Conservation (phyloP, 352 stramenopile genomes). For the Aphanomyces invadans region DNA sequence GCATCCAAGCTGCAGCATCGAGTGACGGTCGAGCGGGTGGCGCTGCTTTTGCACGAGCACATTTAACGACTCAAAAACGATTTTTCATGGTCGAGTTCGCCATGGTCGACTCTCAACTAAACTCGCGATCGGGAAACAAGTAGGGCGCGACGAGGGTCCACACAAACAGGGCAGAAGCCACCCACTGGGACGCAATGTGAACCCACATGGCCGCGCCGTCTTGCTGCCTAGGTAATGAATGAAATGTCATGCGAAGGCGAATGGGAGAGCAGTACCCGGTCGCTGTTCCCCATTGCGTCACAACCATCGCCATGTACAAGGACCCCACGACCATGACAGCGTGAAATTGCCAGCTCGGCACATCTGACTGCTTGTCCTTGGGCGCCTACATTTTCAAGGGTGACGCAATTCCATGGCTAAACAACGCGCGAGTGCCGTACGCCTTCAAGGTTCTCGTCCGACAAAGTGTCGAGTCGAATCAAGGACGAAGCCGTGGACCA, state of each 20-base stretch:
- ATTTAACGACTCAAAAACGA: too few relatives aligned
- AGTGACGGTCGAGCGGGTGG: constrained; percentile 46
- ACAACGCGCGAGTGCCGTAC: too few relatives aligned
- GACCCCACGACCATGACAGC: constrained; percentile 59
- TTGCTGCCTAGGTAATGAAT: background rate
- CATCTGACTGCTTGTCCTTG: constrained; percentile 21
- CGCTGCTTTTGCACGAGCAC: background rate
- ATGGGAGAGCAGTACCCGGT: constrained; percentile 34
- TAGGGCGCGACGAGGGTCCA: constrained; percentile 92
- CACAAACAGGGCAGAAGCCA: constrained; percentile 88
- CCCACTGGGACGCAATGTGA: constrained; percentile 90
- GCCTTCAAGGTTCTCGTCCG: too few relatives aligned
- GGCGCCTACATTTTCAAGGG: constrained; percentile 16
- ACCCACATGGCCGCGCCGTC: constrained; percentile 92
- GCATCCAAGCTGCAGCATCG: constrained; percentile 44
- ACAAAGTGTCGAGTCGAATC: constrained; percentile 10
- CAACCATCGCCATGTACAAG: constrained; percentile 80
- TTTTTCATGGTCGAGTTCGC: too few relatives aligned
- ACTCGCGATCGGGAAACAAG: constrained; percentile 92
- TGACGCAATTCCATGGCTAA: too few relatives aligned
- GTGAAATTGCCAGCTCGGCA: constrained; percentile 69
- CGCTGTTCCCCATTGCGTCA: constrained; percentile 67
- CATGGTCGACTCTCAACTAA: constrained; percentile 37
- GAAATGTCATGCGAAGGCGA: constrained; percentile 17
- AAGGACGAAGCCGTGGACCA: constrained; percentile 21